phyloP scores from a whole-genome alignment of 1,139 yeast genomes.

The Diutina sp. region DNA sequence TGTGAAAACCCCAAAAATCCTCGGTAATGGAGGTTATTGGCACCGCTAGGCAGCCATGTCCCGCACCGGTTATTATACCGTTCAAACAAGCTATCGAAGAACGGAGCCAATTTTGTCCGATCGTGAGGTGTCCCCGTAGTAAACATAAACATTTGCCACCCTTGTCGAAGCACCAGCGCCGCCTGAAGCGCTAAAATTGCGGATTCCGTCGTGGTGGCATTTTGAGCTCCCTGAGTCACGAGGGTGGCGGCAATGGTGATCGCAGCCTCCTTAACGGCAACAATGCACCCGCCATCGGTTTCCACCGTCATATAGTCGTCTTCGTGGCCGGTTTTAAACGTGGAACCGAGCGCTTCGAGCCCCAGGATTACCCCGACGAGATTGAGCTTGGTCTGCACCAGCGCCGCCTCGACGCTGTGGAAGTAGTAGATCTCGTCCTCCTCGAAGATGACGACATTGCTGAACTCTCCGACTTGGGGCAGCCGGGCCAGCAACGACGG shows the following conservation, averaged over 20 bases:
- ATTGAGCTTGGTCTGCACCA: neutral
- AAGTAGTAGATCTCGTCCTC: conserved; percentile 1
- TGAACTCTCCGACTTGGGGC: neutral
- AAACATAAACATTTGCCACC: neutral
- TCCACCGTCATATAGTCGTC: neutral
- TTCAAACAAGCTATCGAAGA: conserved; percentile 1
- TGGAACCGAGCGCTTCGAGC: neutral
- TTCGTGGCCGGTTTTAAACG: neutral
- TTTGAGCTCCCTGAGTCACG: neutral
- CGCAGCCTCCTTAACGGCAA: neutral
- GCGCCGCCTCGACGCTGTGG: neutral
- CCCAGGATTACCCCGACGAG: conserved; percentile 1
- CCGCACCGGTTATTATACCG: conserved; percentile 1
- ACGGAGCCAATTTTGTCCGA: neutral
- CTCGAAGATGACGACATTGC: neutral
- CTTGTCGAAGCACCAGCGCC: neutral
- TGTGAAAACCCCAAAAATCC: neutral
- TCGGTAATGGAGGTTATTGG: neutral
- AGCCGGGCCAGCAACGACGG: neutral
- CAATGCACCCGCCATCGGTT: neutral
- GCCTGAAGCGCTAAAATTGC: neutral
- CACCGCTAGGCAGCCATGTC: neutral
- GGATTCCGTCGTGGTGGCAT: neutral
- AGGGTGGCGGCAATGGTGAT: neutral
- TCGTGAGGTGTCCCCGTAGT: neutral